Evolutionary conservation across 139 green algal species (phyloP), one percentile per base, ranked within the genome.

Genomic region (Eudorina sp.): DNA sequence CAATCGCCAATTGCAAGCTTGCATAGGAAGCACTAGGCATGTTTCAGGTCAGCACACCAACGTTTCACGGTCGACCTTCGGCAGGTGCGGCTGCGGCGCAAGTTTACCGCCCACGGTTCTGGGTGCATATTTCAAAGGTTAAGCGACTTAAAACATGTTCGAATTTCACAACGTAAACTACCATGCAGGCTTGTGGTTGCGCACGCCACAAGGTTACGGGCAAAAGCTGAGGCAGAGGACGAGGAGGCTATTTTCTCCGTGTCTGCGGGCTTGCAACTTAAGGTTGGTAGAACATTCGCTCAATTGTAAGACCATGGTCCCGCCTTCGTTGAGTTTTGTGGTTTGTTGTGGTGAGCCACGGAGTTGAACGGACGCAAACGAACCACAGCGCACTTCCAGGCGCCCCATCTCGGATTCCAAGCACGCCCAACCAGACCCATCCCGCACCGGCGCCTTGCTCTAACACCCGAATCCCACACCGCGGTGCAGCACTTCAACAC

Each of bases 41-140:
- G 66, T 14, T 46, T 75, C 38, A 46, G 66, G 38, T 18, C 34
- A 48, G 31, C 7, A 31, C 2, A 34, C 34, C 46, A 25, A 25
- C 31, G 66, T 48, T 25, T 9, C 36, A 45, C 66, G 66, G 66
- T 75, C 66, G 66, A 9, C 66, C n/a, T 31, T 75, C 31, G 36
- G 66, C 66, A 75, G 66, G 66, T 75, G 66, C 66, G 66, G 66
- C 66, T 75, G 66, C 66, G 66, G 16, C 6, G 3, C 66, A 75
- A 34, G 25, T 23, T 16, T 14, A 6, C 16, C 25, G 66, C 66
- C 38, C 16, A 29, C 46, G 4, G 31, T 48, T 46, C 29, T 75
- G 34, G 34, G 66, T 75, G 6, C 27, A 75, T 43, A 36, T 5
- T n/a, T 34, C 19, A 31, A 11, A 40, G 19, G 21, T 40, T 38